These are phyloP conservation scores for Solanum pinnatisectum DNA, from an alignment of 257 asterid genomes.

Conservation along the genomic window DNA sequence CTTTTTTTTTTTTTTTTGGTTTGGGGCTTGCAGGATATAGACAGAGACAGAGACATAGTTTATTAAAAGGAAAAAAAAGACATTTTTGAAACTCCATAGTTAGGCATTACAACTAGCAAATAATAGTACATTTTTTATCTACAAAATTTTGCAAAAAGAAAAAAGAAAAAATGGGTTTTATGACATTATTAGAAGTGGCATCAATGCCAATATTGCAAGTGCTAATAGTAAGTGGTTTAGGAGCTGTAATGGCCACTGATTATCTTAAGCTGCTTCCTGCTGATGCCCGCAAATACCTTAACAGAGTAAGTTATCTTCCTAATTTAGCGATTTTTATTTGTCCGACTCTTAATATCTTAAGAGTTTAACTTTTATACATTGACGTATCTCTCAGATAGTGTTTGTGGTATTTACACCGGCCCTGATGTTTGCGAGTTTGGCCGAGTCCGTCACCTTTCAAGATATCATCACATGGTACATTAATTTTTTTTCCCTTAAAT, in stretches of 20 bases:
- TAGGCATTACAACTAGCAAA: not conserved
- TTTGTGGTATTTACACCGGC: slow-evolving; percentile 59
- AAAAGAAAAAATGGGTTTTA: slow-evolving; percentile 51
- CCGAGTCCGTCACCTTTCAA: slow-evolving; percentile 45
- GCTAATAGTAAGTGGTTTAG: slow-evolving; percentile 47
- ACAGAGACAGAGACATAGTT: not conserved
- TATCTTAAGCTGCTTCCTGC: slow-evolving; percentile 55
- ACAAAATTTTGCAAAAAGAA: not conserved
- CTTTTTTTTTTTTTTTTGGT: not conserved
- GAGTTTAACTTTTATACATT: not conserved
- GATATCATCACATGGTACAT: slow-evolving; percentile 64
- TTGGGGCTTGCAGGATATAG: not conserved
- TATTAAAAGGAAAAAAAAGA: not conserved
- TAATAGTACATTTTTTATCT: not conserved
- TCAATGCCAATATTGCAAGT: slow-evolving; percentile 84
- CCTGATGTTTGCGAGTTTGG: slow-evolving; percentile 54
- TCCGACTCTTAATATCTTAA: not conserved
- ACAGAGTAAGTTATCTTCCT: slow-evolving; percentile 28
- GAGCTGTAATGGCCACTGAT: slow-evolving; percentile 82
- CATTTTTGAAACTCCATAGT: not conserved
- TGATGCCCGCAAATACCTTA: slow-evolving; percentile 52
- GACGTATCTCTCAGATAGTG: slow-evolving; percentile 45
- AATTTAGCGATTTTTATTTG: not conserved
- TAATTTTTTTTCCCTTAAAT: not conserved
- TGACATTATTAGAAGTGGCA: slow-evolving; percentile 63